These are phyloP conservation scores for Ophiostoma tasmaniense DNA, from an alignment of 2,329 filamentous ascomycete genomes.

Conservation along the genomic window DNA sequence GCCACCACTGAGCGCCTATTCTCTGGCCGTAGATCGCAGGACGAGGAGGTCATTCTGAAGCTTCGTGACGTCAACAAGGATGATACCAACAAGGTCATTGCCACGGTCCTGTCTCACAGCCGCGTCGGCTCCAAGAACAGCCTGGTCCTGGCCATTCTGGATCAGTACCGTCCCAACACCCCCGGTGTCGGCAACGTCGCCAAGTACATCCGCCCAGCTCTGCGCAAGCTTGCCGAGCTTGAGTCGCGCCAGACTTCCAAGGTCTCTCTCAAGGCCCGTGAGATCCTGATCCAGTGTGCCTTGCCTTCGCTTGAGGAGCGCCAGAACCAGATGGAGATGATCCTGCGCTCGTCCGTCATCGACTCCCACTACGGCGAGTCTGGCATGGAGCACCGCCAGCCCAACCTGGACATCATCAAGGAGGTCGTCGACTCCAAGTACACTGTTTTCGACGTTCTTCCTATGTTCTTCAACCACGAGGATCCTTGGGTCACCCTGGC, in stretches of 20 bases:
- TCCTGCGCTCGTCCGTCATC: constrained; percentile 86
- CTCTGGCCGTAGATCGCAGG: constrained; percentile 71
- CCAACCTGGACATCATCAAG: constrained; percentile 82
- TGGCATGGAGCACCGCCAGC: constrained; percentile 92
- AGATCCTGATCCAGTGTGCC: constrained; percentile 94
- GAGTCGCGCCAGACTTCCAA: constrained; percentile 81
- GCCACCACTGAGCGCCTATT: constrained; percentile 79
- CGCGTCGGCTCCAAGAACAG: constrained; percentile 91
- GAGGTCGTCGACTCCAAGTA: constrained; percentile 98
- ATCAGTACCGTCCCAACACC: constrained; percentile 92
- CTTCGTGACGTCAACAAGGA: constrained; percentile 97
- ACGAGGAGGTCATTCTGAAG: constrained; percentile 88
- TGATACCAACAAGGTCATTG: constrained; percentile 73
- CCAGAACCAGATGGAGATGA: constrained; percentile 95
- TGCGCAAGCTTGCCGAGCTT: constrained; percentile 83
- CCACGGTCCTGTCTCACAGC: constrained; percentile 88
- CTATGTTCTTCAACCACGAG: constrained; percentile 88
- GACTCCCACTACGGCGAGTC: constrained; percentile 97
- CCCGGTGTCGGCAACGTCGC: constrained; percentile 79
- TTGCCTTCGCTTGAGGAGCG: constrained; percentile 94
- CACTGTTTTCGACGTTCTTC: constrained; percentile 93
- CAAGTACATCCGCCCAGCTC: constrained; percentile 74
- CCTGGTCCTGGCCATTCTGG: constrained; percentile 79
- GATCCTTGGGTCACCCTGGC: constrained; percentile 92
- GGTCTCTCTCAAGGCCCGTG: constrained; percentile 92